Evolutionary conservation across 441 rosid species (phyloP), one percentile per base, ranked within the genome.

Genomic region (Euphorbia celastroides): DNA sequence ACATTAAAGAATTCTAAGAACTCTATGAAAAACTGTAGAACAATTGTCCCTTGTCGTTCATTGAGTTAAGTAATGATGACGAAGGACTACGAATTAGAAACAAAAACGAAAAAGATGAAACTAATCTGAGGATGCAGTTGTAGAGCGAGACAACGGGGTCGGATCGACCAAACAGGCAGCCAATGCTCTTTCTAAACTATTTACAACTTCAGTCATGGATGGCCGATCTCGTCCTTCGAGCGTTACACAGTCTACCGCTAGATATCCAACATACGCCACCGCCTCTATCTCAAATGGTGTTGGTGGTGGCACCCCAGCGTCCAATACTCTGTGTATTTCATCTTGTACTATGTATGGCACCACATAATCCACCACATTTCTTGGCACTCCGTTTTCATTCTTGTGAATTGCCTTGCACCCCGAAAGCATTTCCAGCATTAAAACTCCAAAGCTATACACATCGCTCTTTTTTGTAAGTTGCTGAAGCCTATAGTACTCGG

Each of bases 371-470:
- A 84, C 95, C 60, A 88, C 42, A 14, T 66, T 72, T 7, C 65
- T 61, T n/a, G n/a, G n/a, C 28, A 55, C 74, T 26, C 66, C 86
- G 36, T 77, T 85, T 42, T 66, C 65, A 14, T 34, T 46, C 75
- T 72, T 87, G 80, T 89, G 85, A 19, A 90, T 75, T 0, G 97
- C 93, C 67, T 85, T 74, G 60, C 84, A 89, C 1, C 98, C 97
- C 0, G 90, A 67, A 34, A 88, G 79, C 27, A n/a, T n/a, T n/a
- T 92, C 96, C 20, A 92, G 48, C 72, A 90, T 71, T 48, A 92
- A 96, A 3, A 92, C 95, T 0, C 98, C 98, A 0, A 92, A 68
- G 0, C 96, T 90, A 8, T 92, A 92, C 9, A 92, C 90, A 27
- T 92, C 98, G 11, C 93, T 89, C 74, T 89, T 88, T 0, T 80